Base-by-base conservation (phyloP, 768 basidiomycete species). In the Hygrophoropsis aurantiaca region DNA sequence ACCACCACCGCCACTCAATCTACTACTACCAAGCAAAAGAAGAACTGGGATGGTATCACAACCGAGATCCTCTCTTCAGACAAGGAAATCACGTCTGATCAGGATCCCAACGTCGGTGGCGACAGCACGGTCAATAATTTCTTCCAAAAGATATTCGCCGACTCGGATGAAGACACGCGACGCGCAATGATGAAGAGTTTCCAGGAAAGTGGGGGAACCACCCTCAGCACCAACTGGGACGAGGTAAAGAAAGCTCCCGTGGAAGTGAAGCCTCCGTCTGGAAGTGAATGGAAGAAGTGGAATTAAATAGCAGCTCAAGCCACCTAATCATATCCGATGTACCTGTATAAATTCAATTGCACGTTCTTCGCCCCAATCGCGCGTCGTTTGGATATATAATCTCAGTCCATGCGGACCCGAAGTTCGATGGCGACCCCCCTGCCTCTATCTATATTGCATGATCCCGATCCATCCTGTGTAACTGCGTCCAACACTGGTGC, bases 181-280 rank as follows among this genome's bases (percentile, higher is more conserved):
- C 80, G 85, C 30, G 97, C 97, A 3, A 99, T 99, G 94, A 84
- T 97, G 84, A 99, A 99, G 79, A 94, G 91, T 61, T 97, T 90
- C 66, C 75, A 78, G 50, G 95, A 99, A 73, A 92, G 90, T 55
- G 93, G 93, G 6, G 97, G 97, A 7, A 99, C 97, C 8, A 87
- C 92, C 0, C 73, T 99, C 33, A 94, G 90, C 70, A 99, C 95
- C 0, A 92, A 97, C 65, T 99, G 95, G 95, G 82, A 81, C 4
- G 90, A 93, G 53, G 92, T 99, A 13, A 72, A 65, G 51, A 87
- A 87, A 71, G 74, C 49, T 7, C 73, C 67, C 50, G 84, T 90
- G 3, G 80, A 85, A 26, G 85, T 93, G 27, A 85, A 87, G 62
- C 90, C 94, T 2, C 94, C 94, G 38, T 57, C 80, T 42, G 93